A percentile compares a stretch with the other conserved stretches of the same genome.
Conservation (phyloP, 371 early-diverging fungal species). For the Apophysomyces variabilis region DNA sequence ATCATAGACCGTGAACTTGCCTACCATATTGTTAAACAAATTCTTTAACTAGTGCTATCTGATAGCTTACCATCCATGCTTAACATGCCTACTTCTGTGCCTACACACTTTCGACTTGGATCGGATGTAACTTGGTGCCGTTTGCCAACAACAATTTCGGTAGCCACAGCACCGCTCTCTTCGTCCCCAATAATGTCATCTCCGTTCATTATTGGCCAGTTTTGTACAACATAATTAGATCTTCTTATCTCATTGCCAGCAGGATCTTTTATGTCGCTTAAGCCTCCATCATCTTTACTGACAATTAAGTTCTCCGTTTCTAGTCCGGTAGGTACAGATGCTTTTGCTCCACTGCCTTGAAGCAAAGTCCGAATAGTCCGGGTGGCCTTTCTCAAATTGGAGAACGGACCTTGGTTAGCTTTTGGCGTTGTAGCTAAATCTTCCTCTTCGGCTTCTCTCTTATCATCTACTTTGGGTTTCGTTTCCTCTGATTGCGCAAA, state of each 20-base stretch:
- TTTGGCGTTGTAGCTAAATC: conserved; percentile 19
- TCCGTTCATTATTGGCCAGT: conserved; percentile 43
- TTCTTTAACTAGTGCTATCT: neutral
- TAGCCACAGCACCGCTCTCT: conserved; percentile 55
- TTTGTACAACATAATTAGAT: conserved; percentile 44
- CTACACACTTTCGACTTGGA: conserved; percentile 21
- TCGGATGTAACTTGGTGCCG: conserved; percentile 20
- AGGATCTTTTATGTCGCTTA: conserved; percentile 28
- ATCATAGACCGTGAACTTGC: conserved; percentile 60
- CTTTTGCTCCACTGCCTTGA: conserved; percentile 16
- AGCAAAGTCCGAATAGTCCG: conserved; percentile 26
- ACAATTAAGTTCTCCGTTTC: conserved; percentile 24
- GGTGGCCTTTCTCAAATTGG: conserved; percentile 23
- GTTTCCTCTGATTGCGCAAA: conserved; percentile 1
- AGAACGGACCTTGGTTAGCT: conserved; percentile 21
- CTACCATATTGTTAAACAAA: conserved; percentile 24
- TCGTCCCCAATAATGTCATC: conserved; percentile 39
- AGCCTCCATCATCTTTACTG: conserved; percentile 19
- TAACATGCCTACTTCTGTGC: conserved; percentile 60
- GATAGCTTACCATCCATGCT: conserved; percentile 63
- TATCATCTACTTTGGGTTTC: neutral
- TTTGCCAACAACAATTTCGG: conserved; percentile 62
- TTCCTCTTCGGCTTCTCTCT: conserved; percentile 13
- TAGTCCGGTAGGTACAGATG: conserved; percentile 13
- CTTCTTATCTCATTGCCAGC: conserved; percentile 28